phyloP scores from a whole-genome alignment of 805 yeast species.

The Brettanomyces nanus region DNA sequence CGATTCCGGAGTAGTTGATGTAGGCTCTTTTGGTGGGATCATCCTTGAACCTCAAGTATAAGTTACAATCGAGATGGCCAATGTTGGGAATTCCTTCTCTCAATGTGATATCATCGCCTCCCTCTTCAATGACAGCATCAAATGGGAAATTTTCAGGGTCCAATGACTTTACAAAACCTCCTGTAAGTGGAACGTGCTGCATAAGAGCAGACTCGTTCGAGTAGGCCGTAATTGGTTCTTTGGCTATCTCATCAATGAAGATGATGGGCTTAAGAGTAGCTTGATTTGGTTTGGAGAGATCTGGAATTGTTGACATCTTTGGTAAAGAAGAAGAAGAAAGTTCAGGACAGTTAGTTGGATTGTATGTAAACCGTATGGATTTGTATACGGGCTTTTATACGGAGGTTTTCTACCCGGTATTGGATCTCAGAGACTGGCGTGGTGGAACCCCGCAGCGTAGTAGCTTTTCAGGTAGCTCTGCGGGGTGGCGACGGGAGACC shows the following conservation, averaged over 20 bases:
- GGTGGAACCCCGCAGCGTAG: too few relatives aligned
- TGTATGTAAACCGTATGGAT: too few relatives aligned
- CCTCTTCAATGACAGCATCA: conserved; percentile 29
- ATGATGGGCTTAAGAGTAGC: conserved; percentile 29
- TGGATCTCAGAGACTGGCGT: too few relatives aligned
- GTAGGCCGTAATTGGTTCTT: conserved; percentile 25
- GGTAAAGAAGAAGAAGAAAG: background rate
- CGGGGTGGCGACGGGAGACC: too few relatives aligned
- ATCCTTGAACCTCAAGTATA: conserved; percentile 29
- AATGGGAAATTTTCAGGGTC: conserved; percentile 30
- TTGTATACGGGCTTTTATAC: too few relatives aligned
- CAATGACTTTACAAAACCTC: conserved; percentile 31
- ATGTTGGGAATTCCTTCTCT: conserved; percentile 20
- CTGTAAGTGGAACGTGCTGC: conserved; percentile 24
- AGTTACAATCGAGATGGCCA: conserved; percentile 38
- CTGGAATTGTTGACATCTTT: conserved; percentile 11
- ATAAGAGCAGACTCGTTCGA: conserved; percentile 20
- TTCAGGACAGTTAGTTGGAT: too few relatives aligned
- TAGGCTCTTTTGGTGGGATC: conserved; percentile 34
- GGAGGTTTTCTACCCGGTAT: too few relatives aligned
- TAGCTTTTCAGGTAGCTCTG: too few relatives aligned
- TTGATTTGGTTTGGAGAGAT: conserved; percentile 15
- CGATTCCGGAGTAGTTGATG: conserved; percentile 42
- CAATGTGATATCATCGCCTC: conserved; percentile 42
- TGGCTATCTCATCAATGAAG: conserved; percentile 28